These are phyloP conservation scores for Suaeda aralocaspica DNA, from an alignment of 148 eudicot species.

Conservation along the genomic window DNA sequence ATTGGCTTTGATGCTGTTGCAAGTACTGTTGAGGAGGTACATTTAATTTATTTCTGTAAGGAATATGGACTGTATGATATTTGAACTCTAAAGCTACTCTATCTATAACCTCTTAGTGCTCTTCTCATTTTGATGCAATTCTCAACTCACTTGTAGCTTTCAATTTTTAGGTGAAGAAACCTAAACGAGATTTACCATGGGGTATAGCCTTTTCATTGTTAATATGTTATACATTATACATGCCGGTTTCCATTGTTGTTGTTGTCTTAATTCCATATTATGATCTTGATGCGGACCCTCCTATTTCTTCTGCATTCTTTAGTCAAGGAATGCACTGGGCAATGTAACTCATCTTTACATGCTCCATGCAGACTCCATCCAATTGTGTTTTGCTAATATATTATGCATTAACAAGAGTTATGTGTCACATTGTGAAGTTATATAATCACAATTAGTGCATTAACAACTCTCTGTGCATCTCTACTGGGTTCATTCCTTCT, in stretches of 20 bases:
- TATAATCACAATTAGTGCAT: slow-evolving; percentile 81
- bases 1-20: slow-evolving; percentile 98
- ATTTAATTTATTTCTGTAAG: neutral
- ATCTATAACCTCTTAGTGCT: neutral
- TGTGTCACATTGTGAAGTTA: slow-evolving; percentile 42
- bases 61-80: neutral
- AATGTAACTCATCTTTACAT: slow-evolving; percentile 60
- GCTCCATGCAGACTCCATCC: neutral
- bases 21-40: slow-evolving; percentile 96
- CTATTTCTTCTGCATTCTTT: slow-evolving; percentile 87
- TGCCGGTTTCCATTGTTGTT: slow-evolving; percentile 87
- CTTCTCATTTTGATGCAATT: neutral
- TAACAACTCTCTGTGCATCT: slow-evolving; percentile 84
- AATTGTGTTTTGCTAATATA: neutral
- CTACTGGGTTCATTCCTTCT: slow-evolving; percentile 94
- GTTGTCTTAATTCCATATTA: slow-evolving; percentile 93
- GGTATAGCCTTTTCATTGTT: slow-evolving; percentile 81
- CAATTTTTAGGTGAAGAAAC: slow-evolving; percentile 75
- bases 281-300: slow-evolving; percentile 94
- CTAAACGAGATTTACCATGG: slow-evolving; percentile 83
- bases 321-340: slow-evolving; percentile 95
- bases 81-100: no score
- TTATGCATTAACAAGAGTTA: slow-evolving; percentile 16
- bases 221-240: slow-evolving; percentile 80
- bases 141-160: neutral